These are phyloP conservation scores for Tanacetum coccineum DNA, from an alignment of 129 eudicot species.

Conservation along the genomic window DNA sequence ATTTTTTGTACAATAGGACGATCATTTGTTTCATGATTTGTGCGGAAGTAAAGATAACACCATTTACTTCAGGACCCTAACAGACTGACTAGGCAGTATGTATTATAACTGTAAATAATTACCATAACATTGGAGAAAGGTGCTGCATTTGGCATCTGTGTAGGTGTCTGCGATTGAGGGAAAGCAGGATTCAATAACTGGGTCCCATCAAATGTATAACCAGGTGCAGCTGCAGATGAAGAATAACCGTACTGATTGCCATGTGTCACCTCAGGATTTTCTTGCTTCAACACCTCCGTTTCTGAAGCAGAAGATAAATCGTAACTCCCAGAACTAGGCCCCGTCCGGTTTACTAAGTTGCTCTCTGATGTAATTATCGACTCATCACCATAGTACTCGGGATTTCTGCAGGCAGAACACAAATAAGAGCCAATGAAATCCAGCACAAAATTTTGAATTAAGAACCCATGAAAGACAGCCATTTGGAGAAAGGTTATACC, in stretches of 20 bases:
- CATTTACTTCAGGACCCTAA: too few species aligned
- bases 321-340: conserved; percentile 42
- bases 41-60: too few species aligned
- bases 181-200: conserved; percentile 56
- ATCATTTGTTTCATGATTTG: too few species aligned
- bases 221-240: conserved; percentile 58
- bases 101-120: conserved; percentile 12
- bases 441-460: neutral
- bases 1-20: too few species aligned
- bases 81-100: neutral
- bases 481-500: conserved; percentile 36
- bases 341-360: conserved; percentile 44
- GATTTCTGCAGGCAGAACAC: conserved; percentile 41
- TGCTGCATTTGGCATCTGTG: conserved; percentile 72
- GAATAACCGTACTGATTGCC: conserved; percentile 65
- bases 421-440: conserved; percentile 1
- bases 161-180: conserved; percentile 54
- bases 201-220: conserved; percentile 60
- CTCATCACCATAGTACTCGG: conserved; percentile 73
- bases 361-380: conserved; percentile 56
- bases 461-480: neutral
- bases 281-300: conserved; percentile 68
- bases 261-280: conserved; percentile 53
- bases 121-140: conserved; percentile 76
- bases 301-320: conserved; percentile 75